phyloP scores from a whole-genome alignment of 495 filamentous ascomycete genomes.

The Glarea lozoyensis region DNA sequence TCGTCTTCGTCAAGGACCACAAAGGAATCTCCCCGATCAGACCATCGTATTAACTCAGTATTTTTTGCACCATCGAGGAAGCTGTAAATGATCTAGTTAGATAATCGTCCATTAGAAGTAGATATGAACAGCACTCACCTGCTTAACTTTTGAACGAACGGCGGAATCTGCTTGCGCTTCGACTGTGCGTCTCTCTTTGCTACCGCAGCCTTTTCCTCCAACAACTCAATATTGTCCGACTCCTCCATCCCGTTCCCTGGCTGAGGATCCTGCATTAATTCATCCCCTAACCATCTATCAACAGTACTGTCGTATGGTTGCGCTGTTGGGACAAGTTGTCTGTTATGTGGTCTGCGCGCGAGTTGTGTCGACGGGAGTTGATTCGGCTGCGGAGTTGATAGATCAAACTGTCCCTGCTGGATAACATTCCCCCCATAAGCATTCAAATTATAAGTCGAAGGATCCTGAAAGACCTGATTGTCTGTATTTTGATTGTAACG shows the following conservation, averaged over 20 bases:
- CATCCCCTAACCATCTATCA: conserved; percentile 40
- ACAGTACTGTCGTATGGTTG: conserved; percentile 32
- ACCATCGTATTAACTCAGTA: conserved; percentile 94
- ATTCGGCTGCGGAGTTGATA: conserved; percentile 23
- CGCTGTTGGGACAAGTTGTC: conserved; percentile 46
- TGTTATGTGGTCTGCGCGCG: conserved; percentile 53
- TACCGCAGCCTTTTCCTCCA: conserved; percentile 63
- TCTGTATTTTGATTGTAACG: conserved; percentile 41
- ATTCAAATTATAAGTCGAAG: conserved; percentile 26
- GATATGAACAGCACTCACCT: conserved; percentile 58
- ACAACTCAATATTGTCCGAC: conserved; percentile 63
- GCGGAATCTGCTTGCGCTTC: conserved; percentile 90
- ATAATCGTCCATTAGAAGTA: conserved; percentile 2
- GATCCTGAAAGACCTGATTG: conserved; percentile 24
- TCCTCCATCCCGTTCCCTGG: conserved; percentile 34
- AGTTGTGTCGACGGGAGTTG: conserved; percentile 51
- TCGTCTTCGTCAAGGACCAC: conserved; percentile 97
- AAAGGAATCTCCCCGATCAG: conserved; percentile 90
- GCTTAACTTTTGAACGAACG: conserved; percentile 97
- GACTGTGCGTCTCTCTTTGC: conserved; percentile 78
- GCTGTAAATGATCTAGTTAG: conserved; percentile 35
- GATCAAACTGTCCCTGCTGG: conserved; percentile 35
- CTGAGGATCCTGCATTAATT: conserved; percentile 26
- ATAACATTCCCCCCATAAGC: conserved; percentile 23
- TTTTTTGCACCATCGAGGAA: conserved; percentile 90